Evolutionary conservation across 345 rosid genomes (phyloP), one percentile per base, ranked within the genome.

Genomic region (Kernera saxatilis): DNA sequence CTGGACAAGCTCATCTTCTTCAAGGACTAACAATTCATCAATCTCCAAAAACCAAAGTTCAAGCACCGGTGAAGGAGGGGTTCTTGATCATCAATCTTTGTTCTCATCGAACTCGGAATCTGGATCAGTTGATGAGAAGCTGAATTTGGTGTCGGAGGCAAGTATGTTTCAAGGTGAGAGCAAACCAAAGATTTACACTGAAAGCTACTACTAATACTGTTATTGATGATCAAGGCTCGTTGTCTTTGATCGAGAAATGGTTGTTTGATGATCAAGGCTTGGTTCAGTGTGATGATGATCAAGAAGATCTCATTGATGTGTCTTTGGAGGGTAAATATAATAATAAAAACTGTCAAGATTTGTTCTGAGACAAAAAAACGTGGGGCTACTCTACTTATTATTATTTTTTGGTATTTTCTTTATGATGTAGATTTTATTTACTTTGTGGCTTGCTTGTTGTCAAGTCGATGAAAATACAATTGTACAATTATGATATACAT

Each of bases 201-300:
- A 45, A 75, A 43, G 44, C 65, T 30, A 46, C 17, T 36, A 40
- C 33, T 29, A 46, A 14, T 57, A 13, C 35, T 43, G 25, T 44
- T 49, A 40, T 4, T 61, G 81, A 68, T 61, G 39, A 40, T 29
- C 80, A 82, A 17, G 84, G 73, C 43, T 84, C 91, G 0, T 78
- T 88, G 41, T 72, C 78, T 9, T 51, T 85, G 76, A 80, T 88
- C 15, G 91, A 88, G 84, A 81, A 86, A 67, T 88, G 95, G 95
- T 81, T 86, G 26, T 77, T 83, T 70, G 95, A 88, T 49, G 95
- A 88, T 40, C 81, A 64, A 64, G 78, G 74, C 5, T 52, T 64
- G 35, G 60, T 61, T 66, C 85, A 80, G 43, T 81, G 61, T 77
- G 79, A 63, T 25, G 81, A 76, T 45, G 44, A 25, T 67, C 73